Percentiles rank a stretch among this genome's conserved stretches.
phyloP scores from a whole-genome alignment of 345 rosid species.

The Arabidopsis arenosa region DNA sequence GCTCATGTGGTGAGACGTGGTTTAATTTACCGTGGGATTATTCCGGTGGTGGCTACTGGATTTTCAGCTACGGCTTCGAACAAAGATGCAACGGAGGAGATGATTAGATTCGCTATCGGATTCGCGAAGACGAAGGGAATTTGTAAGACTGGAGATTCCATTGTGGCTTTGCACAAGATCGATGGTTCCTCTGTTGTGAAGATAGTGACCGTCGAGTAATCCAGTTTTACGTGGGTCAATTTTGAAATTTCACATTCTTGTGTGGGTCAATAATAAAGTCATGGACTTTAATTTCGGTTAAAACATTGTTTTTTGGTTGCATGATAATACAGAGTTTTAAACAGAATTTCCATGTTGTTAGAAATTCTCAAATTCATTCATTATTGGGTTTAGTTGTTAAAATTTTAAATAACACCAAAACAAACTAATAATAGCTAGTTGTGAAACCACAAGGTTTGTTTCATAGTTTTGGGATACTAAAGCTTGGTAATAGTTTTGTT shows the following conservation, averaged over 20 bases:
- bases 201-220: conserved; percentile 12
- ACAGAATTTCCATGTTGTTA: no score
- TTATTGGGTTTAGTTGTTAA: no score
- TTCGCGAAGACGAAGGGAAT: conserved; percentile 60
- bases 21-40: conserved; percentile 70
- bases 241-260: no score
- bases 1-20: conserved; percentile 71
- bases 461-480: no score
- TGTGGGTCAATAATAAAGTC: neutral
- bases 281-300: neutral
- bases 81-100: conserved; percentile 55
- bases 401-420: no score
- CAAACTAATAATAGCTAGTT: no score
- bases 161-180: conserved; percentile 48
- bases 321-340: no score
- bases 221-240: no score
- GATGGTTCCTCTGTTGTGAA: conserved; percentile 17
- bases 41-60: conserved; percentile 68
- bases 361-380: no score
- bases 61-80: conserved; percentile 40
- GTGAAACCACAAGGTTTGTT: no score
- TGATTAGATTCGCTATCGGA: conserved; percentile 60
- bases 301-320: neutral
- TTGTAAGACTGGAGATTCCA: conserved; percentile 66
- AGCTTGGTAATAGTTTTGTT: no score